These are phyloP conservation scores for Globisporangium abappressorium DNA, from an alignment of 352 stramenopile genomes.

Conservation along the genomic window DNA sequence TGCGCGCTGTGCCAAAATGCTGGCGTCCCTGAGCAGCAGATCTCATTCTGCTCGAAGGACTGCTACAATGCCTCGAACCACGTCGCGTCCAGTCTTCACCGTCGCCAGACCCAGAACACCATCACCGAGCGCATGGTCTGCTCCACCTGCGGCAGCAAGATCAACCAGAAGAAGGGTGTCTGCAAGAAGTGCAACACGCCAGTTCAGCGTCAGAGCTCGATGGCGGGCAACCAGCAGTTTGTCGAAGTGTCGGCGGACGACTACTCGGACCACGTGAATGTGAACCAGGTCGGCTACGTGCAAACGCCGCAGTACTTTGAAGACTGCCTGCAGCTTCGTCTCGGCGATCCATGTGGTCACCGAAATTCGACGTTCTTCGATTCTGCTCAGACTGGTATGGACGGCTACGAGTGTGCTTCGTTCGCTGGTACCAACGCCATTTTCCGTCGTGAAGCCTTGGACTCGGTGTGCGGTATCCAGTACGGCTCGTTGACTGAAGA, in stretches of 20 bases:
- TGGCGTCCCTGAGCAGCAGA: slow-evolving; percentile 56
- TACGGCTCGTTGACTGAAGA: slow-evolving; percentile 77
- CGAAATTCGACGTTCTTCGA: slow-evolving; percentile 79
- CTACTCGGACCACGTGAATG: slow-evolving; percentile 66
- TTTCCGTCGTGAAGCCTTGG: slow-evolving; percentile 66
- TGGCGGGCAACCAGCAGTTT: slow-evolving; percentile 32
- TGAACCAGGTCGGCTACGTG: slow-evolving; percentile 75
- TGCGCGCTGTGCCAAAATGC: slow-evolving; percentile 64
- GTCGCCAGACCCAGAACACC: slow-evolving; percentile 68
- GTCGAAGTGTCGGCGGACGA: slow-evolving; percentile 50
- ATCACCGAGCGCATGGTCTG: slow-evolving; percentile 63
- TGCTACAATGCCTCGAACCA: slow-evolving; percentile 72
- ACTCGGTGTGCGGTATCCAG: slow-evolving; percentile 72
- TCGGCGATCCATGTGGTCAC: slow-evolving; percentile 65
- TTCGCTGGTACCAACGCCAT: slow-evolving; percentile 78
- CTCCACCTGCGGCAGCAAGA: slow-evolving; percentile 55
- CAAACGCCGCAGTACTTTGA: slow-evolving; percentile 45
- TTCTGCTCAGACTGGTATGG: slow-evolving; percentile 70
- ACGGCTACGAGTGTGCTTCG: slow-evolving; percentile 70
- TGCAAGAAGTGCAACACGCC: slow-evolving; percentile 50
- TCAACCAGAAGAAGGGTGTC: slow-evolving; percentile 63
- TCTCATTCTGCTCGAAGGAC: slow-evolving; percentile 80
- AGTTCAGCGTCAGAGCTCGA: slow-evolving; percentile 9
- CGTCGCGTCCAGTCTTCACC: slow-evolving; percentile 59
- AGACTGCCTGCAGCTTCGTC: slow-evolving; percentile 62